Conservation (phyloP, 306 rosid species). For the Cyamopsis tetragonoloba region DNA sequence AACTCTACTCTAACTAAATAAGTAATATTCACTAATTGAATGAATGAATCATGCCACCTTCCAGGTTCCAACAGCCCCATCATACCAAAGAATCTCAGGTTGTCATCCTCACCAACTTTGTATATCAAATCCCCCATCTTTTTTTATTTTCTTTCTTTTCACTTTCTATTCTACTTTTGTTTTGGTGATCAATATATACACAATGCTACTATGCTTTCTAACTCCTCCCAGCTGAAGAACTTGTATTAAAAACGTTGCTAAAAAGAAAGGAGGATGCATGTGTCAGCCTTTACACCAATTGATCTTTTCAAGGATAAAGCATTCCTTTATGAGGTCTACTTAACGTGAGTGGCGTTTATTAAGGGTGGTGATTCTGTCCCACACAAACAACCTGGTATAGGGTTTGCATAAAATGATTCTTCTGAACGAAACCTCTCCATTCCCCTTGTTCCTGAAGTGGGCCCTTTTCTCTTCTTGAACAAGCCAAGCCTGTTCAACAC, state of each 20-base stretch:
- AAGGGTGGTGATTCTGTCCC: slow-evolving; percentile 37
- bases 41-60: slow-evolving; percentile 28
- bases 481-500: slow-evolving; percentile 65
- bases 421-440: slow-evolving; percentile 87
- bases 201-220: slow-evolving; percentile 17
- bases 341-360: slow-evolving; percentile 24
- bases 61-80: slow-evolving; percentile 21
- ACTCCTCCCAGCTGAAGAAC: neutral
- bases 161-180: neutral
- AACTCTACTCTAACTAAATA: neutral
- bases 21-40: slow-evolving; percentile 2
- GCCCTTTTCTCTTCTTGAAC: slow-evolving; percentile 86
- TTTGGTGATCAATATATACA: slow-evolving; percentile 28
- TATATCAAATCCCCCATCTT: slow-evolving; percentile 13
- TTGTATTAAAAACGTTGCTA: neutral
- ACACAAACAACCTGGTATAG: slow-evolving; percentile 89
- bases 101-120: slow-evolving; percentile 24
- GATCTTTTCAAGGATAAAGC: neutral
- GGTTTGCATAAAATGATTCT: slow-evolving; percentile 85
- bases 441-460: slow-evolving; percentile 84
- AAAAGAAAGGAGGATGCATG: slow-evolving; percentile 1
- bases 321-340: slow-evolving; percentile 6
- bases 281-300: slow-evolving; percentile 16
- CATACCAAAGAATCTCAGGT: slow-evolving; percentile 11
- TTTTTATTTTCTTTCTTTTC: neutral